A percentile compares a stretch with the other conserved stretches of the same genome.
Evolutionary conservation across 441 rosid genomes (phyloP).

Genomic region (Rhodomyrtus psidioides): DNA sequence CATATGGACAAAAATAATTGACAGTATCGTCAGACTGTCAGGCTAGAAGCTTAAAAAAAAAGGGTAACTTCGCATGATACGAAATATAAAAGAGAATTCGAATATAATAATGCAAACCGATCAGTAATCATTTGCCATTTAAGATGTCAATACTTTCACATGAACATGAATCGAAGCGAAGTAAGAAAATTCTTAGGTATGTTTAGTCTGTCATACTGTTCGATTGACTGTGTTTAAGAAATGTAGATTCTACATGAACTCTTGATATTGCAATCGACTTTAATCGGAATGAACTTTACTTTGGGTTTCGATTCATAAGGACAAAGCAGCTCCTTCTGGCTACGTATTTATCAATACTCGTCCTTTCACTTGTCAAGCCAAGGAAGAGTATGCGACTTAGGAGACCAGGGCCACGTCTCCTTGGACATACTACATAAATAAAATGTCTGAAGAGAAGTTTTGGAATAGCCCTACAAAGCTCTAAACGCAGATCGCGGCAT

Average conservation of each 20-base stretch:
- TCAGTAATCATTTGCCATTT: neutral
- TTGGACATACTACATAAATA: neutral
- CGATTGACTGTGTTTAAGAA: neutral
- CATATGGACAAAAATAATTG: too few species aligned
- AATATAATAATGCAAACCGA: neutral
- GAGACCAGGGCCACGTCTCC: neutral
- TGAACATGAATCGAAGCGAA: neutral
- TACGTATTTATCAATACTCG: neutral
- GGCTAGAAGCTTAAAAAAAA: too few species aligned
- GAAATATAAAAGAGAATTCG: neutral
- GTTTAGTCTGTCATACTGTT: too few species aligned
- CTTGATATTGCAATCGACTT: neutral
- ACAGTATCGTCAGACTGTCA: rapidly evolving
- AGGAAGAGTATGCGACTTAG: neutral
- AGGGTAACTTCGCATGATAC: too few species aligned
- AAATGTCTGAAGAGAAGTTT: neutral
- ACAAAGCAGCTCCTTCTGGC: neutral
- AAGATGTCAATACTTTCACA: neutral
- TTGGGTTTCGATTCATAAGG: neutral
- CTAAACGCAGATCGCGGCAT: neutral
- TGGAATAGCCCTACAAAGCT: neutral
- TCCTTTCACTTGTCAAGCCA: neutral
- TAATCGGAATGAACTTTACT: neutral
- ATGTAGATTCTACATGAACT: neutral
- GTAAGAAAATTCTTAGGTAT: neutral